Evolutionary conservation across 2,329 filamentous ascomycete genomes (phyloP).

Genomic region (Hypocreales sp.): DNA sequence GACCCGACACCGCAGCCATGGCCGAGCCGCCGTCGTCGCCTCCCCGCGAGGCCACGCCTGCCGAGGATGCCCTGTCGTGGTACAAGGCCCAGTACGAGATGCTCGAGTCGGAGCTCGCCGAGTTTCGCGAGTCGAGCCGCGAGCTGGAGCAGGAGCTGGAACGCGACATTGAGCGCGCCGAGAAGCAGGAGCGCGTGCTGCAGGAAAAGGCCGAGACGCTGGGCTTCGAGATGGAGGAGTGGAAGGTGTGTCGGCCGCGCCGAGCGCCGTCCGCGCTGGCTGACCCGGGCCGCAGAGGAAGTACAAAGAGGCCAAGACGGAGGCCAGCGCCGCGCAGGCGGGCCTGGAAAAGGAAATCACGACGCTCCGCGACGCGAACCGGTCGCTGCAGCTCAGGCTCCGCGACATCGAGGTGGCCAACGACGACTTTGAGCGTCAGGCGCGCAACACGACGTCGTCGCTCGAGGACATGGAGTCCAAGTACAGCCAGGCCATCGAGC

Average conservation of each 20-base stretch:
- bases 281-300: conserved; percentile 48
- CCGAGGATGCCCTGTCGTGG: conserved; percentile 71
- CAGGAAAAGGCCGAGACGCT: conserved; percentile 77
- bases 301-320: conserved; percentile 86
- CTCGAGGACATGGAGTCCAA: conserved; percentile 95
- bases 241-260: conserved; percentile 74
- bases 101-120: conserved; percentile 76
- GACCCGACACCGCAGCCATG: too few species aligned
- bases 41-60: conserved; percentile 33
- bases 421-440: conserved; percentile 94
- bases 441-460: conserved; percentile 86
- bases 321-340: conserved; percentile 74
- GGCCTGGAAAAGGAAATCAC: conserved; percentile 92
- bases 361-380: conserved; percentile 67
- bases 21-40: conserved; percentile 48
- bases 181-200: conserved; percentile 77
- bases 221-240: conserved; percentile 87
- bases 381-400: conserved; percentile 66
- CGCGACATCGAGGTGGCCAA: conserved; percentile 96
- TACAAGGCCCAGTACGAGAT: conserved; percentile 95
- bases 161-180: conserved; percentile 87
- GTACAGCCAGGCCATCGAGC: conserved; percentile 87
- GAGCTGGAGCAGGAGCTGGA: conserved; percentile 91
- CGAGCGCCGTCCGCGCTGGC: too few species aligned
- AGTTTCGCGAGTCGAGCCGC: conserved; percentile 87